Base-by-base conservation (phyloP, 305 asterid genomes). In the Petunia hybrid region DNA sequence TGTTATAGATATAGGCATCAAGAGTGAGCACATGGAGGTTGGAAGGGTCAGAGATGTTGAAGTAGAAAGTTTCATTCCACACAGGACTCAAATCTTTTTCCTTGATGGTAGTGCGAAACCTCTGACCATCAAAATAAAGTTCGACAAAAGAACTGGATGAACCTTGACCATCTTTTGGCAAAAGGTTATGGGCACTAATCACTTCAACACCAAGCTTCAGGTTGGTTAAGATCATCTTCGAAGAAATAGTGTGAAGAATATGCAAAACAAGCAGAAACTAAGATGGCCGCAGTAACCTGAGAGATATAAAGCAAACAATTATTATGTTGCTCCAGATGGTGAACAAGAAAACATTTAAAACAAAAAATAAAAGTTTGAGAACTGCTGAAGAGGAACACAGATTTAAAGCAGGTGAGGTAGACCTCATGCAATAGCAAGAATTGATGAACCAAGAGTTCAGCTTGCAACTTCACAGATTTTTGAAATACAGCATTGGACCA, bases 121-220 rank as follows among this genome's bases (percentile, higher is more conserved):
- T 88, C 84, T 91, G 95, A 66, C 93, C 94, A 10, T 93, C 90
- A 8, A 91, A 93, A 81, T 80, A 81, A 42, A 93, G 94, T 79
- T 93, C 97, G 53, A 90, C 97, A 59, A 80, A 91, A 55, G 97
- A 79, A 71, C 84, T 91, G 41, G 97, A 90, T 8, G 97, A 93
- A 73, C 97, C 97, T 80, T 91, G 95, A 4, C 97, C 97, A 36
- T 93, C 94, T 84, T 93, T 93, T 9, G 97, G 90, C 71, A 93
- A 76, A 80, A 93, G 97, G 83, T 88, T 89, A 59, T 91, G 94
- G 55, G 97, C 97, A 56, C 92, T 83, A 31, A 90, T 79, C 13
- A 93, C 87, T 22, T 93, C 95, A 12, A 93, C 97, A 6, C 97
- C 97, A 1, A 93, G 90, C 90, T 93, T 93, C 55, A 91, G 84